Percentiles rank a stretch among this genome's conserved stretches.
phyloP scores from a whole-genome alignment of 306 rosid genomes.

The Glycyrrhiza uralensis region DNA sequence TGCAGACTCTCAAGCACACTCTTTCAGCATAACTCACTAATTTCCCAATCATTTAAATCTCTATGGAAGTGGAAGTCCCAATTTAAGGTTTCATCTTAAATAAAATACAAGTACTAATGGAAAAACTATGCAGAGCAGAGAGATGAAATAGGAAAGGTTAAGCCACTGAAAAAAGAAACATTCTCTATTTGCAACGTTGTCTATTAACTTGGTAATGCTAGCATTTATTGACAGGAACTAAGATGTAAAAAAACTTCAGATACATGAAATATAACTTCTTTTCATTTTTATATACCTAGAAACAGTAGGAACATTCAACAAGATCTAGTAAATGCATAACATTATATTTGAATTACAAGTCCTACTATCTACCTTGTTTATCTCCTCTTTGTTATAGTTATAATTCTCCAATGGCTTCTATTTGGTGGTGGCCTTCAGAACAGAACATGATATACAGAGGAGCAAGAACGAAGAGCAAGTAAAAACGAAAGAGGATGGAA shows the following conservation, averaged over 20 bases:
- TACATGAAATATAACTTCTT: not conserved
- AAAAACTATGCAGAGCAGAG: not conserved
- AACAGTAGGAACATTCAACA: constrained; percentile 19
- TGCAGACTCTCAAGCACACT: no score
- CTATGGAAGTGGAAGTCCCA: not conserved
- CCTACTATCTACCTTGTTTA: constrained; percentile 68
- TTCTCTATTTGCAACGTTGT: not conserved
- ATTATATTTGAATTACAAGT: constrained; percentile 16
- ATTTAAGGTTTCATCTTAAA: not conserved
- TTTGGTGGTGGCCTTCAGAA: constrained; percentile 51
- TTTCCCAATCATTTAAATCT: no score
- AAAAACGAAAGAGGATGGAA: no score
- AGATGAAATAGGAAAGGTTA: not conserved
- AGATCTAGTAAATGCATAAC: constrained; percentile 3
- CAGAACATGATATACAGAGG: constrained; percentile 19
- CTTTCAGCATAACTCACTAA: no score
- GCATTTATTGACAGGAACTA: not conserved
- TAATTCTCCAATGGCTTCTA: constrained; percentile 68
- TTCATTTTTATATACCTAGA: constrained; percentile 10
- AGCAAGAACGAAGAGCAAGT: no score
- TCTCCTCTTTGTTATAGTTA: constrained; percentile 83
- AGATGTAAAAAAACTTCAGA: not conserved
- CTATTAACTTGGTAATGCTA: constrained; percentile 7
- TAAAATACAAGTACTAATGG: not conserved
- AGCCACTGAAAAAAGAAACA: not conserved